A percentile compares a stretch with the other conserved stretches of the same genome.
phyloP scores from a whole-genome alignment of 352 stramenopile species.

The Phytophthora sp. region DNA sequence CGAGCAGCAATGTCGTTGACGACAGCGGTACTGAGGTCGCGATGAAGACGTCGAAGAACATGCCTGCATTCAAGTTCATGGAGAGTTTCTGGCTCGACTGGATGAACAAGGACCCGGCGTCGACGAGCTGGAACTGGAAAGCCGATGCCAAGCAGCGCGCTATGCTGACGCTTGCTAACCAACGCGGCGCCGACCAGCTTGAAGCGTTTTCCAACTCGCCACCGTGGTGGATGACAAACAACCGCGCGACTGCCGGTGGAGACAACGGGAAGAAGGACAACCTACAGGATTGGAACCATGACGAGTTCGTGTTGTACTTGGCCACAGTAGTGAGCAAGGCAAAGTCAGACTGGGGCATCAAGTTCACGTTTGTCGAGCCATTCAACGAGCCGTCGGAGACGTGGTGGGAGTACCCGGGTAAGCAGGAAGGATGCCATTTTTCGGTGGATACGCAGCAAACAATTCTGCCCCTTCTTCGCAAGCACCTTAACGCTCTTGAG shows the following conservation, averaged over 20 bases:
- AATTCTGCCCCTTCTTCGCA: constrained; percentile 45
- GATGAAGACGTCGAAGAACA: constrained; percentile 55
- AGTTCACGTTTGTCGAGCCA: constrained; percentile 59
- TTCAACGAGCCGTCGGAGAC: constrained; percentile 63
- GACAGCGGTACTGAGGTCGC: constrained; percentile 43
- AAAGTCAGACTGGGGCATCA: constrained; percentile 50
- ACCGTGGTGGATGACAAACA: constrained; percentile 71
- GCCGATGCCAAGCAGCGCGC: constrained; percentile 50
- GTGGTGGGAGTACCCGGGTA: constrained; percentile 59
- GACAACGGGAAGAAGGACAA: constrained; percentile 50
- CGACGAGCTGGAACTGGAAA: constrained; percentile 61
- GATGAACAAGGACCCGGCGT: constrained; percentile 48
- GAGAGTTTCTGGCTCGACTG: constrained; percentile 60
- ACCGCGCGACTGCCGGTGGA: constrained; percentile 50
- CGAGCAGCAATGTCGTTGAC: constrained; percentile 45
- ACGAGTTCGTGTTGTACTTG: constrained; percentile 56
- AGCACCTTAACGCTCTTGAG: constrained; percentile 44
- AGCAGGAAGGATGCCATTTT: constrained; percentile 64
- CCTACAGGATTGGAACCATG: constrained; percentile 51
- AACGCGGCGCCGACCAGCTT: constrained; percentile 46
- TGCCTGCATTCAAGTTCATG: constrained; percentile 63
- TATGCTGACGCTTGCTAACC: constrained; percentile 44
- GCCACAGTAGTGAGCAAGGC: constrained; percentile 46
- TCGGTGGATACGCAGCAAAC: constrained; percentile 42
- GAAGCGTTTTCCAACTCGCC: constrained; percentile 68